Evolutionary conservation across 2,329 filamentous ascomycete species (phyloP), one percentile per base, ranked within the genome.

Genomic region (Colletotrichum orchidophilum): DNA sequence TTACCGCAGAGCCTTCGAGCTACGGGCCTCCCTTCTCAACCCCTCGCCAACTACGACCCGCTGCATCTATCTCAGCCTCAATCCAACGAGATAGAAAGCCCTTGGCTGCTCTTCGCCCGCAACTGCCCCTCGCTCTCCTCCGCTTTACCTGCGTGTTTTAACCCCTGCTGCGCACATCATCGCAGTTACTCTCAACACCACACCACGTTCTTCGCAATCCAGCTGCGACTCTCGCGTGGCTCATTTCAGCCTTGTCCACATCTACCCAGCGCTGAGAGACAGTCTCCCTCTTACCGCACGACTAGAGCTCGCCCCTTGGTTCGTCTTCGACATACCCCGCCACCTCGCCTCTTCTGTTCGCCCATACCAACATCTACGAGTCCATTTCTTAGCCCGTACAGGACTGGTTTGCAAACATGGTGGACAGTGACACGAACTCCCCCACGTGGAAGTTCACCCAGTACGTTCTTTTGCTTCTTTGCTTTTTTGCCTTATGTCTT

Each of bases 361-460:
- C 9, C 64, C 46, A 53, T 63, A 29, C 53, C 64, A 55, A 62
- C 39, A 55, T 57, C 31, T 12, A 63, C 31, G 54, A 26, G 46
- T 31, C 35, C 59, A 31, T 42, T 42, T 13, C 26, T 29, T 35
- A 70, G 49, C 46, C 21, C 53, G 39, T 13, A 8, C 63, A 39
- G 42, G 65, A 39, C 63, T 69, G 73, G 65, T 63, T 21, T 73
- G 73, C 78, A 85, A 96, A 92, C 87, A 98, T 98, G 95, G 95
- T 96, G 88, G 95, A 98, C 90, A 93, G 92, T 87, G 95, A 97
- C 87, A 89, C 93, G 86, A 94, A 91, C 88, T 92, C 94, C 86
- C 95, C 95, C 82, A 98, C 95, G 86, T 98, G 96, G 96, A 98
- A 98, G 89, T 98, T 98, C 87, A 98, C 96, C 84, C 96, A 98